Base-by-base conservation (phyloP, 2,329 filamentous ascomycete species). In the Mycosphaerella arachidis region DNA sequence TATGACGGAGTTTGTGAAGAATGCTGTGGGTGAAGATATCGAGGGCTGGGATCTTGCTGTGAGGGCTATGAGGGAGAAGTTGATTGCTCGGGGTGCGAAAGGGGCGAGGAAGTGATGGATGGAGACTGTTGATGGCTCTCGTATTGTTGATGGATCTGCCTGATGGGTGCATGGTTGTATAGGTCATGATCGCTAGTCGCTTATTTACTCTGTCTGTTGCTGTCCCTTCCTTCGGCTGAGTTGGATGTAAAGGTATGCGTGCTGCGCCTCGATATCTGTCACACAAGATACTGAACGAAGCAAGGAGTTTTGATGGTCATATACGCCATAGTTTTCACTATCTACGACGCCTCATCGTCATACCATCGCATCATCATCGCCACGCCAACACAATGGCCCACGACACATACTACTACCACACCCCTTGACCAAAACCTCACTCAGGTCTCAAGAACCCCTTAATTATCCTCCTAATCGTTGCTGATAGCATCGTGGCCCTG, bases 1-100 rank as follows among this genome's bases (percentile, higher is more conserved):
- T 74, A 87, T 94, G 78, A 79, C 77, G n/a, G 88, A 91, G 57
- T 92, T 89, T 66, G 70, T 94, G 63, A 73, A 53, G 77, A 12
- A 81, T 81, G 37, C 80, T 82, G 71, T 76, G 87, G 62, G 46
- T 20, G 75, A 72, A 1, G 72, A 61, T 62, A 72, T 75, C 64
- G 67, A 68, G 16, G 72, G 75, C 3, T 81, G 78, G 77, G 77
- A 74, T 4, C 72, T 74, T 51, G 78, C 73, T 0, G 73, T 81
- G 33, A 61, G 71, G 40, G 78, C 79, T 64, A 69, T 82, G 63
- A 74, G 70, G 61, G 72, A 65, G 43, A 73, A 77, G 66, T 67
- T 82, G 64, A 73, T 74, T 57, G 75, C 74, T 57, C 77, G 74
- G 33, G 79, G 79, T 4, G 68, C 72, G 53, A 82, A 81, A 67